Evolutionary conservation across 2,329 filamentous ascomycete species (phyloP), one percentile per base, ranked within the genome.

Genomic region (Fusarium xylarioides): DNA sequence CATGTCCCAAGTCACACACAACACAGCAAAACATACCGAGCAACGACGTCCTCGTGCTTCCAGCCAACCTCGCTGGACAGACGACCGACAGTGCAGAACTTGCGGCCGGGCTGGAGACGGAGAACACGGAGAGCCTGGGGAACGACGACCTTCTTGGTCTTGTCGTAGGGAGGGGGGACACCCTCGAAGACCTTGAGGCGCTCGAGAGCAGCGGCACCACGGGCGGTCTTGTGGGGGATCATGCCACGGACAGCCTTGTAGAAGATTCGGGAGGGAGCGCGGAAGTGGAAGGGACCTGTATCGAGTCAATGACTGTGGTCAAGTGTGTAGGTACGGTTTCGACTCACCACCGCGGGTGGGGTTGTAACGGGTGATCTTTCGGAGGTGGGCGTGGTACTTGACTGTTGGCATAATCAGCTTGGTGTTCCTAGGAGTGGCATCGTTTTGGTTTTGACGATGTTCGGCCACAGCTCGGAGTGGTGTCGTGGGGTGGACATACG

Each of bases 311-410:
- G 79, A 85, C 78, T 83, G 81, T 80, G 74, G 62, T 76, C 67
- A 55, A 44, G 65, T 18, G 37, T n/a, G 40, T 50, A 58, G 67
- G 43, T 64, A 69, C 35, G 53, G 61, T 37, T 62, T 77, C 69
- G 77, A 86, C 92, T 90, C 89, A 95, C 93, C 95, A 92, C 95
- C 96, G 85, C 95, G 95, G 82, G 95, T 98, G 85, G 96, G 95
- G 92, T 99, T 99, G 93, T 92, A 99, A 87, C 96, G 94, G 86
- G 96, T 99, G 89, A 97, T 96, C 93, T 99, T 99, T 91, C 96
- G 95, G 83, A 99, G 93, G 91, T 98, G 98, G 87, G 96, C 94
- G 86, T 96, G 94, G 93, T 99, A 99, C 94, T 99, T 99, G 88
- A 99, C 96, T 99, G 84, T 89, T 79, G 78, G 21, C 74, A 65